Conservation (phyloP, 257 asterid genomes). For the Fraxinus pennsylvanica region DNA sequence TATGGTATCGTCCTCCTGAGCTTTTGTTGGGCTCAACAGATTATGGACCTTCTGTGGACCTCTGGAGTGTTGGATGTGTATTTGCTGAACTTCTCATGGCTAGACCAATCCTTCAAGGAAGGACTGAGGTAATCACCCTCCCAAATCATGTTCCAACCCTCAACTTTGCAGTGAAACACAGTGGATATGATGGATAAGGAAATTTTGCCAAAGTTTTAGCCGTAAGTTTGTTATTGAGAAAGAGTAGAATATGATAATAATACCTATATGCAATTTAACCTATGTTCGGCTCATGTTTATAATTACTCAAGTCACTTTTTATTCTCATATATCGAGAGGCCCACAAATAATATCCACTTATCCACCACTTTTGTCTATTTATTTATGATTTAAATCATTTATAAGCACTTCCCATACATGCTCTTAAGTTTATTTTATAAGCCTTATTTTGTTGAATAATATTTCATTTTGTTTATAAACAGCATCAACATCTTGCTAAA, state of each 20-base stretch:
- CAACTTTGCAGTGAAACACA: not conserved
- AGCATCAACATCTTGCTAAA: not conserved
- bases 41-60: constrained; percentile 83
- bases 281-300: too few relatives aligned
- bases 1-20: constrained; percentile 99
- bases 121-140: constrained; percentile 76
- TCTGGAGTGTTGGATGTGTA: constrained; percentile 97
- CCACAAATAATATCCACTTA: too few relatives aligned
- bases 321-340: too few relatives aligned
- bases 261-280: not conserved
- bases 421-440: too few relatives aligned
- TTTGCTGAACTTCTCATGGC: constrained; percentile 83
- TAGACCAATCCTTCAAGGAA: constrained; percentile 88
- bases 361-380: too few relatives aligned
- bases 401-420: too few relatives aligned
- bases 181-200: not conserved
- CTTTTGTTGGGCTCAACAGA: constrained; percentile 88
- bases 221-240: not conserved
- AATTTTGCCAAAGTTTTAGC: not conserved
- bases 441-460: not conserved
- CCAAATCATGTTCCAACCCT: not conserved
- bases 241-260: not conserved
- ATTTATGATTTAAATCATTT: too few relatives aligned
- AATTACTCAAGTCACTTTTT: too few relatives aligned
- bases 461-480: not conserved